Percentiles rank a stretch among this genome's conserved stretches.
phyloP scores from a whole-genome alignment of 179 eudicot genomes.

The Kewa caespitosa region DNA sequence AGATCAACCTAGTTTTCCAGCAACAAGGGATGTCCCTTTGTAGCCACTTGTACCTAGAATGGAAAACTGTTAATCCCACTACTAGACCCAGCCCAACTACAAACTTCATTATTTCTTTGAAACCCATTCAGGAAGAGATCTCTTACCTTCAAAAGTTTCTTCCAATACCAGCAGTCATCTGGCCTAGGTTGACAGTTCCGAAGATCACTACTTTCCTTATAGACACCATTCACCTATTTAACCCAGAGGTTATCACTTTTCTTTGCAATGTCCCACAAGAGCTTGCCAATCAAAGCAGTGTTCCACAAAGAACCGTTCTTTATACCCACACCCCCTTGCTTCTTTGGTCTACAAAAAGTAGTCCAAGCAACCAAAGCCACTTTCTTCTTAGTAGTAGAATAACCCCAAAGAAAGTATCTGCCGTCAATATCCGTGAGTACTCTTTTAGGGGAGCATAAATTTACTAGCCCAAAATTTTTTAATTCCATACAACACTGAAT shows the following conservation, averaged over 20 bases:
- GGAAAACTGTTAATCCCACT: too few relatives aligned
- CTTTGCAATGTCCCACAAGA: not conserved
- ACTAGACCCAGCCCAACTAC: too few relatives aligned
- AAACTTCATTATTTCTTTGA: too few relatives aligned
- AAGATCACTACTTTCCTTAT: not conserved
- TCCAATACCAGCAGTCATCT: not conserved
- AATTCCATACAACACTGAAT: not conserved
- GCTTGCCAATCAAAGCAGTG: not conserved
- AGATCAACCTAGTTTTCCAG: too few relatives aligned
- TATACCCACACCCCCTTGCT: not conserved
- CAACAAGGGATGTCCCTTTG: too few relatives aligned
- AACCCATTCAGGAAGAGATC: too few relatives aligned
- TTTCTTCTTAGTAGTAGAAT: not conserved
- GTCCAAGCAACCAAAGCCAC: not conserved
- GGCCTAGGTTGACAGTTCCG: not conserved
- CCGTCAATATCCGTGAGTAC: not conserved
- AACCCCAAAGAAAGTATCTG: not conserved
- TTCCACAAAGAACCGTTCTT: not conserved
- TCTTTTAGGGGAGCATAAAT: not conserved
- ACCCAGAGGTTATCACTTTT: not conserved
- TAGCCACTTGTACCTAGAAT: too few relatives aligned
- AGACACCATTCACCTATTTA: not conserved
- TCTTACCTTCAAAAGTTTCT: too few relatives aligned
- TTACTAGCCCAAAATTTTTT: not conserved
- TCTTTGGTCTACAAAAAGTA: not conserved